Base-by-base conservation (phyloP, 768 basidiomycete species). In the Termitomyces titanicus region DNA sequence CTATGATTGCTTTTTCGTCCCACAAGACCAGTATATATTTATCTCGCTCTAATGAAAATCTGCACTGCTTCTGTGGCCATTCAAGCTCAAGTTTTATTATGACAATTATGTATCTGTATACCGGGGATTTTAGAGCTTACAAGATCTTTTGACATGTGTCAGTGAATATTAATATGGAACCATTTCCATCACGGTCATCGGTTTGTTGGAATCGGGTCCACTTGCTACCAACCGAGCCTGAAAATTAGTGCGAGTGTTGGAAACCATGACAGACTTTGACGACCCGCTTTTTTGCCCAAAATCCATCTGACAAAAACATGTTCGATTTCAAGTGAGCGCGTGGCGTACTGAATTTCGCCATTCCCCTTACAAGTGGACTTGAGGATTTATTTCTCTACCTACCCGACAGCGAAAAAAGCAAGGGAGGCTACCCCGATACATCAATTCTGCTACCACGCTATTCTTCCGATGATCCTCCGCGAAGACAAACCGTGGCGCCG, bases 381-480 rank as follows among this genome's bases (percentile, higher is more conserved):
- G 3, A 15, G 24, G 20, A 18, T 25, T 24, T 34, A 3, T 15
- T 24, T 42, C 22, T 22, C 8, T 11, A 5, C 22, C 24, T 18
- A 2, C 15, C 17, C n/a, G 5, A 13, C 27, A 17, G 31, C 13
- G 18, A 50, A 8, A 27, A 39, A 18, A 27, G 6, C 10, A 20
- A 34, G 18, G 10, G 20, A 34, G 18, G 10, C 3, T 12, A 35
- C 33, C 33, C 47, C 9, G 13, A 48, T 24, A 17, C 17, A 43
- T 25, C 40, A 29, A 9, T 17, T 18, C 38, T 39, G 5, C 18
- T 57, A 33, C 13, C 39, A 51, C 37, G 18, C n/a, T 25, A 24
- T 48, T 47, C 37, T 31, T 34, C 56, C 56, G 56, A 57, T 20
- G 56, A 53, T 57, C 20, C 24, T 57, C 56, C 56, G 43, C 33